These are phyloP conservation scores for Capsella rubella DNA, from an alignment of 441 rosid species.

Conservation along the genomic window DNA sequence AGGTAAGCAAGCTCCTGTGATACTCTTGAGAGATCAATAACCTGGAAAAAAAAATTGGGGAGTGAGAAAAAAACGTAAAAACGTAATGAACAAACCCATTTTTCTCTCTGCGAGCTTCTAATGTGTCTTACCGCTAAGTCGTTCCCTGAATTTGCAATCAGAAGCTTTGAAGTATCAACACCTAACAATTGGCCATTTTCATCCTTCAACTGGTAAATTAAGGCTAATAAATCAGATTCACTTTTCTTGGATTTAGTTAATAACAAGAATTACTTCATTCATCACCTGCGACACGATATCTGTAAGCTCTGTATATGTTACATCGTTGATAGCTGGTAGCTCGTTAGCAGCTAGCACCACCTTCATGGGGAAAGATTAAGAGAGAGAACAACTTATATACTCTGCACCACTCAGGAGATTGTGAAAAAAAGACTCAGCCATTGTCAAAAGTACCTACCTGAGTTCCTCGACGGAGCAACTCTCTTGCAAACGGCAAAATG, in stretches of 20 bases:
- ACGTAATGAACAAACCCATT: constrained; percentile 8
- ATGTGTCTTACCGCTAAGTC: constrained; percentile 82
- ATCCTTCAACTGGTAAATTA: constrained; percentile 80
- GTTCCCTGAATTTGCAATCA: constrained; percentile 92
- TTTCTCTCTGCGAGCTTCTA: constrained; percentile 2
- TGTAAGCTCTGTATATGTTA: constrained; percentile 81
- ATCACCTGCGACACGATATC: constrained; percentile 83
- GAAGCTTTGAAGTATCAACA: constrained; percentile 79
- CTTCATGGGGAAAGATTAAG: constrained; percentile 49
- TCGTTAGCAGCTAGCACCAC: constrained; percentile 97
- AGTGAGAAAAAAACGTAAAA: neutral
- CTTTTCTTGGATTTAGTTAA: constrained; percentile 1
- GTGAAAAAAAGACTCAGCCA: neutral
- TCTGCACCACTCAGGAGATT: constrained; percentile 16
- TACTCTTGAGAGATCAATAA: constrained; percentile 88
- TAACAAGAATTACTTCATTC: constrained; percentile 25
- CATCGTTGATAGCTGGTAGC: constrained; percentile 91
- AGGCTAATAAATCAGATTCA: constrained; percentile 45
- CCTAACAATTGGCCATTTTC: constrained; percentile 71
- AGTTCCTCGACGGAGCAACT: constrained; percentile 83
- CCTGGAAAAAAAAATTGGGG: constrained; percentile 51
- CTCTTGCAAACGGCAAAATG: constrained; percentile 92
- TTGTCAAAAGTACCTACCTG: constrained; percentile 76
- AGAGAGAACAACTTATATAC: constrained; percentile 16
- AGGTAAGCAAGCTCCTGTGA: constrained; percentile 85